Base-by-base conservation (phyloP, 345 rosid species). In the Psidium friedrichsthalianum region DNA sequence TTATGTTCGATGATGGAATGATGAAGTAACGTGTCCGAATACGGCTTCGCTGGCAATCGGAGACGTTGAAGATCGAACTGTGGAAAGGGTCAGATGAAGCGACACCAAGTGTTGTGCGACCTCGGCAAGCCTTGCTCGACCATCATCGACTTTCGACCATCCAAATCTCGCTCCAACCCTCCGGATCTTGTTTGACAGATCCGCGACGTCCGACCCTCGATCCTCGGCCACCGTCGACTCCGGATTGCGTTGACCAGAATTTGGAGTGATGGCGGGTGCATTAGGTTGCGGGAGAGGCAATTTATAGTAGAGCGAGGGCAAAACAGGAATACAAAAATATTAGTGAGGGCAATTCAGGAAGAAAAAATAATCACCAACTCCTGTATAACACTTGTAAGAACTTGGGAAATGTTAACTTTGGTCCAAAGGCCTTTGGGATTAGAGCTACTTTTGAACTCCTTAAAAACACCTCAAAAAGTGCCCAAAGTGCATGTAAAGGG, bases 401-500 rank as follows among this genome's bases (percentile, higher is more conserved):
- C 36, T 36, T 27, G 13, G 21, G 7, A 27, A 0, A 27, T 27
- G 40, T 6, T 6, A 27, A 6, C 0, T 27, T 6, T 2, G 21
- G 74, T 9, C 6, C 74, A 14, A 15, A 15, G 14, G 74, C 21
- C 9, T 27, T 6, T 29, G 40, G 8, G 10, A 32, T 14, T 16
- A 14, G 36, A 27, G 21, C 3, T 29, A 14, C 5, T 1, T 1
- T 36, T 36, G 36, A 36, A 36, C 36, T 36, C 36, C 36, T 36
- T 36, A 36, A 36, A 16, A 0, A 0, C 0, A 1, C 40, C 40
- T 61, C 40, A 6, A 61, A 61, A 61, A 2, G 21, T 2, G 18
- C 0, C 74, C 42, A 7, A 15, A 29, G 21, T 29, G 5, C 74
- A 8, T 7, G 5, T 42, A 42, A 42, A 42, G 44, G 44, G 44